Evolutionary conservation across 2,329 filamentous ascomycete species (phyloP), one percentile per base, ranked within the genome.

Genomic region (Chrysoporthe deuterocubensis): DNA sequence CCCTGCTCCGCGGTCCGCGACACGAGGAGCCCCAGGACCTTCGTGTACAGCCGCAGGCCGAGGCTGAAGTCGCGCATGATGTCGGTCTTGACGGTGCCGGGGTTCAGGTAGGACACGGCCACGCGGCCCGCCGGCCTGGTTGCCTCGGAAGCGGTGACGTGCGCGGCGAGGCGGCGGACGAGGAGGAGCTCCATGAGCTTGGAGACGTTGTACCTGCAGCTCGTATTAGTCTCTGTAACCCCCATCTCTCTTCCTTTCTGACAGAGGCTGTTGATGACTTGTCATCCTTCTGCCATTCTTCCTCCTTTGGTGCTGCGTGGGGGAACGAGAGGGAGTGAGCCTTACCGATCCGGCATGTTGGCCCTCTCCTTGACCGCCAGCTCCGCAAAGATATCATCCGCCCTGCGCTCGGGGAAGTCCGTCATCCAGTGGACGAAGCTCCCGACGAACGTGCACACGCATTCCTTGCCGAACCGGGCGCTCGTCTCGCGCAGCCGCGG

Each of bases 1-100:
- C 85, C 85, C 61, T 81, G 79, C 71, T 86, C 85, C 0, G 81
- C 77, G 0, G 77, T 78, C 1, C 83, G 77, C 0, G 80, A 84
- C 13, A 84, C 40, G 13, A 81, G 32, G 26, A 50, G 62, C 3
- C 70, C 67, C 21, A 72, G 70, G 1, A 67, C 26, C 3, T 40
- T 26, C 9, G 67, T n/a, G 1, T 52, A 40, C 2, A 61, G 44
- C 16, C 34, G 16, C 9, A 67, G 50, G 6, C 65, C 44, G 14
- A n/a, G 54, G 9, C 48, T 14, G n/a, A 16, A 4, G 3, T 42
- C 37, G 71, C 70, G 37, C 66, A 57, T 34, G 50, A 66, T 59
- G 2, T 56, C 72, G 0, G 75, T 78, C 32, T 67, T 71, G 48
- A 74, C 76, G 40, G 76, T 66, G 2, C 76, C 77, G 4, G 77